phyloP scores from a whole-genome alignment of 2,329 filamentous ascomycete species.

The Cladosporium sp. region DNA sequence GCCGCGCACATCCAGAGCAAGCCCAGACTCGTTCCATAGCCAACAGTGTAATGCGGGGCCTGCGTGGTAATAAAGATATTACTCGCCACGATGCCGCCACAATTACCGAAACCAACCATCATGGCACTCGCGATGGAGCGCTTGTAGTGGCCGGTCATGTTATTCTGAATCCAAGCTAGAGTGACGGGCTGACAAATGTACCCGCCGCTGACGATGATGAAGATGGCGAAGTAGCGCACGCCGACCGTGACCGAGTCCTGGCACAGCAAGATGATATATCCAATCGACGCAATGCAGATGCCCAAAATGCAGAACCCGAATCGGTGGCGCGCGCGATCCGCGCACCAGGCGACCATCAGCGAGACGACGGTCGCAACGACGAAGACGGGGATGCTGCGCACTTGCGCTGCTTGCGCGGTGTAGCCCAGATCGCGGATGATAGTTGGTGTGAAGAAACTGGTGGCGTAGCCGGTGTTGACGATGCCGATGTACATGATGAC shows the following conservation, averaged over 20 bases:
- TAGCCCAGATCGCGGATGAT: constrained; percentile 46
- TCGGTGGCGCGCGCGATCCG: constrained; percentile 54
- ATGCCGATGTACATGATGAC: constrained; percentile 36
- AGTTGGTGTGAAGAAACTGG: constrained; percentile 44
- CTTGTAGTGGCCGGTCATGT: constrained; percentile 60
- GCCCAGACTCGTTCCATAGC: constrained; percentile 51
- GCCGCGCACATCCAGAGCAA: constrained; percentile 49
- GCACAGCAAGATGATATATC: constrained; percentile 57
- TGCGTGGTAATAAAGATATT: constrained; percentile 54
- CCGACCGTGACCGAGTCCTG: constrained; percentile 50
- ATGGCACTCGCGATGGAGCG: constrained; percentile 55
- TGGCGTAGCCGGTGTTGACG: constrained; percentile 51
- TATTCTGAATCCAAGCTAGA: constrained; percentile 59
- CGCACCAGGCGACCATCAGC: constrained; percentile 47
- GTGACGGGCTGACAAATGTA: constrained; percentile 58
- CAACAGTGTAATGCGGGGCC: constrained; percentile 51
- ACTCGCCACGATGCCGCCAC: constrained; percentile 51
- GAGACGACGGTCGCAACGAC: constrained; percentile 42
- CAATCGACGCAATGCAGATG: constrained; percentile 51
- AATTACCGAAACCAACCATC: constrained; percentile 54
- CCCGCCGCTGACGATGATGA: constrained; percentile 55
- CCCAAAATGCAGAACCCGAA: constrained; percentile 57
- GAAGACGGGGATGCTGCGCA: constrained; percentile 39
- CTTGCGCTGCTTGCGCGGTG: constrained; percentile 41
- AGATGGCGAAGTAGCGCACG: constrained; percentile 57